Evolutionary conservation across 2,329 filamentous ascomycete species (phyloP).

Genomic region (Myotisia sp.): DNA sequence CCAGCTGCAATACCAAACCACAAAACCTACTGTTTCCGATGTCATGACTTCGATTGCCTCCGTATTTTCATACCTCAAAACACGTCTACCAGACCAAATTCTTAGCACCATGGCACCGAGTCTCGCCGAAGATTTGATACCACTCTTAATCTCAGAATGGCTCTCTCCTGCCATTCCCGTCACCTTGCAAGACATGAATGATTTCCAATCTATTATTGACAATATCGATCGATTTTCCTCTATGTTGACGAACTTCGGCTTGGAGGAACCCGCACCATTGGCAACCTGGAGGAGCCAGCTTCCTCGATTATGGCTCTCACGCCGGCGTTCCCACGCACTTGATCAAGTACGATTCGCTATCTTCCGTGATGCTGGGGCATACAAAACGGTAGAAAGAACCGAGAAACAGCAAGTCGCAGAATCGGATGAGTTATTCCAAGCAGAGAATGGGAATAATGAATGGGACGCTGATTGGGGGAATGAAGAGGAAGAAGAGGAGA

Average conservation of each 20-base stretch:
- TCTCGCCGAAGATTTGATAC: constrained; percentile 55
- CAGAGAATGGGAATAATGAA: constrained; percentile 42
- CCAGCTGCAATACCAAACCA: constrained; percentile 16
- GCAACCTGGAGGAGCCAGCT: constrained; percentile 68
- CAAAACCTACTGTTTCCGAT: constrained; percentile 18
- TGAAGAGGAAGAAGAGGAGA: constrained; percentile 51
- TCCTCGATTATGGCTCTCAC: constrained; percentile 71
- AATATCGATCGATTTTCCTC: constrained; percentile 51
- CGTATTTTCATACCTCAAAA: constrained; percentile 38
- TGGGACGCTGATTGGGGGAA: constrained; percentile 64
- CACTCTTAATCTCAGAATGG: constrained; percentile 57
- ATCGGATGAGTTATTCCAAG: constrained; percentile 51
- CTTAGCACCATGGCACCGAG: constrained; percentile 46
- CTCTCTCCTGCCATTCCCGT: constrained; percentile 63
- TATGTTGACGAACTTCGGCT: constrained; percentile 47
- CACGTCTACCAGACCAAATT: constrained; percentile 36
- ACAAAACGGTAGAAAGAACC: constrained; percentile 62
- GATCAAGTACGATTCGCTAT: constrained; percentile 59
- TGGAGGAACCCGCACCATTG: constrained; percentile 48
- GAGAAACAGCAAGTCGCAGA: constrained; percentile 68
- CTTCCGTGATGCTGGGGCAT: constrained; percentile 49
- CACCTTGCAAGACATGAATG: constrained; percentile 53
- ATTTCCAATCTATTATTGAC: constrained; percentile 57
- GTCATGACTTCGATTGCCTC: constrained; percentile 31
- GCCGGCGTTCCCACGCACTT: constrained; percentile 65